phyloP scores from a whole-genome alignment of 345 rosid genomes.

The Eucalyptus erythrocorys region DNA sequence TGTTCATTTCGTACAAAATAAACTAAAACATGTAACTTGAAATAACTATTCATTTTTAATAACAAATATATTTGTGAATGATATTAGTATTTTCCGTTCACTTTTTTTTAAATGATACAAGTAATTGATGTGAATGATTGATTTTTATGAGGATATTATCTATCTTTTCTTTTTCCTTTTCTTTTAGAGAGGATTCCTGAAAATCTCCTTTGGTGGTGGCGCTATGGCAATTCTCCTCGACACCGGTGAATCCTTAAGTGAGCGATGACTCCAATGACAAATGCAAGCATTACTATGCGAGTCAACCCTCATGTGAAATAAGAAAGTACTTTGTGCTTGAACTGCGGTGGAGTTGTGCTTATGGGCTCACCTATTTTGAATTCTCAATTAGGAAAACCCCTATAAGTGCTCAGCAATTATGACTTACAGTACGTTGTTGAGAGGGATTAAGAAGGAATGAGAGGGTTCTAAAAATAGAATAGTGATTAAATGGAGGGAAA shows the following conservation, averaged over 20 bases:
- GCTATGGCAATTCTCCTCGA: accelerated
- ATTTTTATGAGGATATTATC: not conserved
- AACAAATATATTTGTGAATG: accelerated
- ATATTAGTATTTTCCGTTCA: accelerated
- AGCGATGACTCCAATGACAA: not conserved
- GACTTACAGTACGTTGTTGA: accelerated
- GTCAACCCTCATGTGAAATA: accelerated
- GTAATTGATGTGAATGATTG: accelerated
- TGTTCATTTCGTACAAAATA: no score
- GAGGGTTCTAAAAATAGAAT: not conserved
- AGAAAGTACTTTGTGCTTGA: not conserved
- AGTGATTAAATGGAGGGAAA: not conserved
- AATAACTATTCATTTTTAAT: no score
- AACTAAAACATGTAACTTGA: not conserved
- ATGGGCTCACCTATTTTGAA: not conserved
- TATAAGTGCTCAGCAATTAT: accelerated
- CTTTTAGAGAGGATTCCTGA: not conserved
- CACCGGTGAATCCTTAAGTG: not conserved
- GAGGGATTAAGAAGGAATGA: not conserved
- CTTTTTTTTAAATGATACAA: no score
- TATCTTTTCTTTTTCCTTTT: accelerated
- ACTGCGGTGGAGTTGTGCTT: accelerated
- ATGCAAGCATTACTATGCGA: not conserved
- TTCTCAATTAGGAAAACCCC: not conserved
- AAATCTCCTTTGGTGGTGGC: accelerated